Evolutionary conservation across 2,329 filamentous ascomycete species (phyloP), one percentile per base, ranked within the genome.

Genomic region (Scleromitrula shiraiana): DNA sequence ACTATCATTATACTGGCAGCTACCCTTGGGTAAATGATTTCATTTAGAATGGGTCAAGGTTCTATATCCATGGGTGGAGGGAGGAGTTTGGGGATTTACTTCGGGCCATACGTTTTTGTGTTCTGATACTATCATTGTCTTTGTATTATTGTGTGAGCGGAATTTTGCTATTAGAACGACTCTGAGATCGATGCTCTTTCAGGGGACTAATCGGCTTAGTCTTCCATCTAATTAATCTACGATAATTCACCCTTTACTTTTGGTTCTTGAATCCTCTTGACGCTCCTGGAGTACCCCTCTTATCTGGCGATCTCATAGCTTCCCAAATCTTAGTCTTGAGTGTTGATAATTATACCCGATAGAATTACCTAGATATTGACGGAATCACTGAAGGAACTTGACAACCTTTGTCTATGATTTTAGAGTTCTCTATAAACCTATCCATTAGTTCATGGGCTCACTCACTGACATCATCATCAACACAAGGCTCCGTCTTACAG

Each of bases 1-100:
- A 85, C 88, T 3, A 88, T 98, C 58, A 83, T 98, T 37, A 75
- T 98, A 51, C 70, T 98, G 58, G 94, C 93, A 12, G 85, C 91
- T 44, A 81, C 89, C 43, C 65, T 95, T 59, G 85, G 86, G 50
- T 94, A 51, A 52, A 43, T 17, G 7, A n/a, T 19, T 39, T 32
- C 10, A n/a, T 29, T 33, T 19, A 17, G 17, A 26, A 23, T 14
- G 38, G 9, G 42, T 48, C 26, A 10, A 36, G 46, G 22, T 33
- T 41, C 29, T 49, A 45, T 40, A 41, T 49, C 30, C 41, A 29
- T 38, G 32, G 32, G 29, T 7, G 50, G 50, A 46, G 32, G 32
- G 29, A 17, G 50, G 50, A 46, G 50, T 51, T 52, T 20, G 36
- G 50, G 50, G 50, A 41, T 41, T 42, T 39, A 27, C 17, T 19